Conservation (phyloP, 2,329 filamentous ascomycete species). For the Botrytis deweyae region DNA sequence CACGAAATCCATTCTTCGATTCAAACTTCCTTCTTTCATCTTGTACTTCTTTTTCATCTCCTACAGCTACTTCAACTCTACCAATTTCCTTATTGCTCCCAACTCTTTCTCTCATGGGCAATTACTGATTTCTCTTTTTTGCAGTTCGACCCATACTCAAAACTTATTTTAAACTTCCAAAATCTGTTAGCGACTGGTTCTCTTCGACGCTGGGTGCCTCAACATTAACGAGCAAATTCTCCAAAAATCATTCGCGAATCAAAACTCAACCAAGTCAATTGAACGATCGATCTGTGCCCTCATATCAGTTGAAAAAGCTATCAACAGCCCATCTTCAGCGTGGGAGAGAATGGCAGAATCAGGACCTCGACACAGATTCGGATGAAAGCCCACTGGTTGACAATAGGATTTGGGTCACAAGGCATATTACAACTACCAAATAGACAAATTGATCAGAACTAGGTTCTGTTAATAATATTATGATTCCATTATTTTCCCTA, state of each 20-base stretch:
- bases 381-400: background rate
- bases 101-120: background rate
- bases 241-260: background rate
- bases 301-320: background rate
- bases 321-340: background rate
- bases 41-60: background rate
- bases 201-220: background rate
- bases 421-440: background rate
- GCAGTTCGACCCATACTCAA: constrained; percentile 12
- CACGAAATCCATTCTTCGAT: background rate
- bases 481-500: background rate
- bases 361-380: background rate
- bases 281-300: background rate
- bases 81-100: background rate
- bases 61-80: background rate
- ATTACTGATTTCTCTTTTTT: background rate
- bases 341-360: background rate
- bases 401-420: constrained; percentile 8
- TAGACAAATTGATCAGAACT: background rate
- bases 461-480: background rate
- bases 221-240: background rate
- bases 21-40: background rate
- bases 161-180: constrained; percentile 9
- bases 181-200: constrained; percentile 12
- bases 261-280: background rate